phyloP scores from a whole-genome alignment of 805 yeast genomes.

The Teunomyces funiuensis region DNA sequence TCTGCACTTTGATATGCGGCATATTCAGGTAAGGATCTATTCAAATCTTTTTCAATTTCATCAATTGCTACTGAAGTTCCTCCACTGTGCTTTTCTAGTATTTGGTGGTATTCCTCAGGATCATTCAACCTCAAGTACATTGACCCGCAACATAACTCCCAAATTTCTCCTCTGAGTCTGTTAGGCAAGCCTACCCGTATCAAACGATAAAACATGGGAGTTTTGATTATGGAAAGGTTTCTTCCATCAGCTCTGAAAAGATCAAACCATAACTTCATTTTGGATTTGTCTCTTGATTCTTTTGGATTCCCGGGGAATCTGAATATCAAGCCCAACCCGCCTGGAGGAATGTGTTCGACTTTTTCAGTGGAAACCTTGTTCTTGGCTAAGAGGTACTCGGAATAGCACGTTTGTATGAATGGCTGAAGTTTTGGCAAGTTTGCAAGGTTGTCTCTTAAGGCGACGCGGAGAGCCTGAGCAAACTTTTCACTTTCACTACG shows the following conservation, averaged over 20 bases:
- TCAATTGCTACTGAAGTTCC: slow-evolving; percentile 82
- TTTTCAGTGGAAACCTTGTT: slow-evolving; percentile 46
- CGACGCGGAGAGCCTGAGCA: slow-evolving; percentile 62
- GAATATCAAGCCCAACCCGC: slow-evolving; percentile 83
- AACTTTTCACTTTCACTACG: slow-evolving; percentile 79
- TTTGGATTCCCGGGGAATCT: slow-evolving; percentile 89
- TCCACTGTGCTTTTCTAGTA: slow-evolving; percentile 62
- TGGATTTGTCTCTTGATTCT: slow-evolving; percentile 74
- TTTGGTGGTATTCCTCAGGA: slow-evolving; percentile 54
- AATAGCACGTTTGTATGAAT: slow-evolving; percentile 72
- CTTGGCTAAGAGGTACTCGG: slow-evolving; percentile 75
- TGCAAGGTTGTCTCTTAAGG: slow-evolving; percentile 61
- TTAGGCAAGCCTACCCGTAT: slow-evolving; percentile 94
- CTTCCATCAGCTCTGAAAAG: slow-evolving; percentile 82
- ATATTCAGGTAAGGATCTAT: slow-evolving; percentile 93
- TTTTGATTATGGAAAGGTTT: slow-evolving; percentile 71
- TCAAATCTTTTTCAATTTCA: slow-evolving; percentile 94
- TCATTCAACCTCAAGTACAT: slow-evolving; percentile 69
- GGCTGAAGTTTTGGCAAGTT: slow-evolving; percentile 61
- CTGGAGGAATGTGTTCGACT: slow-evolving; percentile 59
- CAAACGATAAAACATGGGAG: slow-evolving; percentile 76
- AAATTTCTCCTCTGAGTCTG: slow-evolving; percentile 87
- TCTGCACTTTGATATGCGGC: slow-evolving; percentile 86
- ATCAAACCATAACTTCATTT: slow-evolving; percentile 92
- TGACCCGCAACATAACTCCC: slow-evolving; percentile 92